Base-by-base conservation (phyloP, 805 yeast species). In the Metschnikowia lochheadii region DNA sequence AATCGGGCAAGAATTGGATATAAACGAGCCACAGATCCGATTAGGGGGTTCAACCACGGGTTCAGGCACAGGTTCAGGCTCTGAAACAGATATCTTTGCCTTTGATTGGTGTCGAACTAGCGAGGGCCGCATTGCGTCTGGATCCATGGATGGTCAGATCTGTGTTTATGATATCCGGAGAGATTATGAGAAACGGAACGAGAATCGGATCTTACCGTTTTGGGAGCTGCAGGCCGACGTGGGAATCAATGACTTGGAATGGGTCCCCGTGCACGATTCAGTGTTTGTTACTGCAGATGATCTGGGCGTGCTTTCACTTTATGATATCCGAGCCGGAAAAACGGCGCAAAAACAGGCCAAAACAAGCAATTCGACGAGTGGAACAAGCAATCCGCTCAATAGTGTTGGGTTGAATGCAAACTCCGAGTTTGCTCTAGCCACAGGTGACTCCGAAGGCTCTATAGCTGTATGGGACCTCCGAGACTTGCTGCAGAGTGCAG, bases 191-290 rank as follows among this genome's bases (percentile, higher is more conserved):
- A 23, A 14, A 15, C 41, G 44, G 5, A 40, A 52, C 5, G 23
- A 40, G n/a, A 46, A 49, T 33, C 34, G 20, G 11, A 48, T 51
- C 23, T 11, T 23, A 23, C 51, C 43, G 21, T 14, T 20, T 5
- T 52, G 57, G 59, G 13, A 44, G 7, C 14, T 35, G n/a, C 43
- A 42, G 13, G 49, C 38, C 14, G 43, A 48, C 6, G 43, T 36
- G 17, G 89, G 90, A 0, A 76, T 84, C 14, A 91, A 90, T 63
- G 91, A 85, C 57, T 73, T 87, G 1, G 77, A 83, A 49, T 90
- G 91, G 89, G 69, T 79, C 48, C 79, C 80, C 2, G 66, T 68
- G 34, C 90, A 88, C 60, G 82, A 80, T 52, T 70, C 82, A 0
- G 57, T 88, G 1, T 76, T 89, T 50, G 82, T 80, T 1, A 64